Conservation (phyloP, 495 filamentous ascomycete genomes). For the Ramalina peruviana region DNA sequence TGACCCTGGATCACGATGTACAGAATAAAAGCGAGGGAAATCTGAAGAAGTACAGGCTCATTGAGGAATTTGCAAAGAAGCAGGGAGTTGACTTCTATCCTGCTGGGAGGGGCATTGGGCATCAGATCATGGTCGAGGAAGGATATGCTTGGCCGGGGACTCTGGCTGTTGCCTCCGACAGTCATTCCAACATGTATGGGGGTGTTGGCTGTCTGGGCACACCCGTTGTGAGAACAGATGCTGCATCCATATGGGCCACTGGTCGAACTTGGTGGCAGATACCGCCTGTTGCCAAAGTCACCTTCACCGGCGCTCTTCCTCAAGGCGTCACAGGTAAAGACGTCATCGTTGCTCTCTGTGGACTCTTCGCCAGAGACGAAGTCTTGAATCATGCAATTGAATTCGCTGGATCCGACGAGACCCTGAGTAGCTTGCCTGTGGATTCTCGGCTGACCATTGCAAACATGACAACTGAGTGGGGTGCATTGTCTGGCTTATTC, state of each 20-base stretch:
- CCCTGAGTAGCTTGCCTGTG: slow-evolving; percentile 57
- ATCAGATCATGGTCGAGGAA: slow-evolving; percentile 84
- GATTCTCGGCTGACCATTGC: slow-evolving; percentile 73
- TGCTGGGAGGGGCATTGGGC: slow-evolving; percentile 71
- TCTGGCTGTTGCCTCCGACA: slow-evolving; percentile 34
- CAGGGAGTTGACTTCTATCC: slow-evolving; percentile 79
- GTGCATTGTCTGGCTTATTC: slow-evolving; percentile 52
- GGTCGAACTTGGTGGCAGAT: slow-evolving; percentile 80
- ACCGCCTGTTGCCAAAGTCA: slow-evolving; percentile 71
- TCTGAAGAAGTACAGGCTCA: slow-evolving; percentile 69
- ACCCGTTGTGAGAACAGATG: slow-evolving; percentile 77
- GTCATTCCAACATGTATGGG: slow-evolving; percentile 86
- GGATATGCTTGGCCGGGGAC: slow-evolving; percentile 76
- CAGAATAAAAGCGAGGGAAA: slow-evolving; percentile 77
- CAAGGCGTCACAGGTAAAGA: slow-evolving; percentile 87
- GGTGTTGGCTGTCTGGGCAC: slow-evolving; percentile 67
- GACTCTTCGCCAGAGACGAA: slow-evolving; percentile 76
- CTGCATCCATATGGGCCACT: slow-evolving; percentile 76
- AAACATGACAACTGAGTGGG: slow-evolving; percentile 97
- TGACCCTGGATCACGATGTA: slow-evolving; percentile 89
- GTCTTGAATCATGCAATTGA: slow-evolving; percentile 90
- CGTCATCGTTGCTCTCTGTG: slow-evolving; percentile 82
- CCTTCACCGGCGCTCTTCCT: slow-evolving; percentile 59
- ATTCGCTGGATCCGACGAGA: slow-evolving; percentile 69
- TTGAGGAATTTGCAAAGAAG: slow-evolving; percentile 71